These are phyloP conservation scores for Logfia minima DNA, from an alignment of 129 eudicot species.

Conservation along the genomic window DNA sequence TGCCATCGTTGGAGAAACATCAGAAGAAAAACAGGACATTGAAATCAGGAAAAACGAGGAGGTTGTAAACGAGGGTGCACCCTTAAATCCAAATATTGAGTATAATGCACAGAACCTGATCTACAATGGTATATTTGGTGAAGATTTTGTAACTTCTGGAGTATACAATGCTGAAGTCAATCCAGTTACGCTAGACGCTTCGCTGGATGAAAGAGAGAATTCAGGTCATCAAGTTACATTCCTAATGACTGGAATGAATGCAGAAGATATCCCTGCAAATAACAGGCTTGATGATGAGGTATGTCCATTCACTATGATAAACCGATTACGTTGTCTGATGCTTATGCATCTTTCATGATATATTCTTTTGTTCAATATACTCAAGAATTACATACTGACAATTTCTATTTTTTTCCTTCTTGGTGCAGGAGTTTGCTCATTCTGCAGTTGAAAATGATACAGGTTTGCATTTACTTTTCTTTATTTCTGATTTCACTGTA, in stretches of 20 bases:
- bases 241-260: constrained; percentile 35
- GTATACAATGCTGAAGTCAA: constrained; percentile 33
- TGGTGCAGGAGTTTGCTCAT: constrained; percentile 55
- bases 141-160: constrained; percentile 29
- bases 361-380: neutral
- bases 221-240: constrained; percentile 29
- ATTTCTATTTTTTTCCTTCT: constrained; percentile 13
- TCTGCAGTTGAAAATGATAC: constrained; percentile 64
- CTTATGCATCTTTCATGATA: neutral
- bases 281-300: constrained; percentile 42
- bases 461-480: constrained; percentile 49
- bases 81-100: constrained; percentile 28
- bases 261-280: constrained; percentile 22
- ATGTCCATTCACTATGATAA: constrained; percentile 21
- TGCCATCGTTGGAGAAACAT: constrained; percentile 31
- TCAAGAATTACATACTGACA: neutral
- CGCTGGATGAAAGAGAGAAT: constrained; percentile 37
- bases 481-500: constrained; percentile 4
- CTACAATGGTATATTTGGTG: constrained; percentile 32
- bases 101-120: constrained; percentile 33
- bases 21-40: constrained; percentile 27
- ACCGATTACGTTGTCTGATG: neutral
- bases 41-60: constrained; percentile 29
- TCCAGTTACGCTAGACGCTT: constrained; percentile 30
- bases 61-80: constrained; percentile 27